Evolutionary conservation across 495 filamentous ascomycete species (phyloP).

Genomic region (Pyrenopolyporus hunteri): DNA sequence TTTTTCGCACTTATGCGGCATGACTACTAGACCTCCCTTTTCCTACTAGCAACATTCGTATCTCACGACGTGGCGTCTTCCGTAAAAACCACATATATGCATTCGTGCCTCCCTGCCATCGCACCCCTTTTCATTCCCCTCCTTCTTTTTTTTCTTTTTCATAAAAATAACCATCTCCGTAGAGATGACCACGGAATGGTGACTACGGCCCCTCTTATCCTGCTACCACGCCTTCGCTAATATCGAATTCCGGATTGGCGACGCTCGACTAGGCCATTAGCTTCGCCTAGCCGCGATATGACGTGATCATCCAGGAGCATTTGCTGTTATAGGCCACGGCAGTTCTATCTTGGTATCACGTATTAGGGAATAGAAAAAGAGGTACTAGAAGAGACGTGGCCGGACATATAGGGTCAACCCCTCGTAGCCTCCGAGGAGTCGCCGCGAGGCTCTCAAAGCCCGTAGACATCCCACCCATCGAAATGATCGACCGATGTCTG

Average conservation of each 20-base stretch:
- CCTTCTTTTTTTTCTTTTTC: too few species aligned
- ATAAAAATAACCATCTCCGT: too few species aligned
- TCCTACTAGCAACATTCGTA: background rate
- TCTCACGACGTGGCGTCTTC: background rate
- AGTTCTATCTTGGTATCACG: conserved; percentile 40
- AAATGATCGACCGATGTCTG: conserved; percentile 41
- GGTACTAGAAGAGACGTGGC: conserved; percentile 14
- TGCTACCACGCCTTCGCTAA: conserved; percentile 2
- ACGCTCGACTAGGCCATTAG: conserved; percentile 4
- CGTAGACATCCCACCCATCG: conserved; percentile 62
- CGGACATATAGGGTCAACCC: conserved; percentile 21
- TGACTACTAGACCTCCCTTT: conserved; percentile 20
- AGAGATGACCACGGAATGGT: background rate
- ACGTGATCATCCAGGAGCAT: background rate
- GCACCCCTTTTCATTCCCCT: conserved; percentile 13
- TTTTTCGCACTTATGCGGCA: background rate
- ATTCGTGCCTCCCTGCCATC: conserved; percentile 12
- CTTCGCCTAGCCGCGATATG: conserved; percentile 1
- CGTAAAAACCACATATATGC: conserved; percentile 30
- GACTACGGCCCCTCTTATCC: background rate
- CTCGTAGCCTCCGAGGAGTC: conserved; percentile 7
- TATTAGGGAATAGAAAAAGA: conserved; percentile 28
- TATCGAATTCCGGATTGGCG: conserved; percentile 1
- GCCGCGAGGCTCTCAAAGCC: conserved; percentile 46
- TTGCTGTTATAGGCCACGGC: conserved; percentile 7